Conservation (phyloP, 441 rosid species). For the Adansonia madagascariensis region DNA sequence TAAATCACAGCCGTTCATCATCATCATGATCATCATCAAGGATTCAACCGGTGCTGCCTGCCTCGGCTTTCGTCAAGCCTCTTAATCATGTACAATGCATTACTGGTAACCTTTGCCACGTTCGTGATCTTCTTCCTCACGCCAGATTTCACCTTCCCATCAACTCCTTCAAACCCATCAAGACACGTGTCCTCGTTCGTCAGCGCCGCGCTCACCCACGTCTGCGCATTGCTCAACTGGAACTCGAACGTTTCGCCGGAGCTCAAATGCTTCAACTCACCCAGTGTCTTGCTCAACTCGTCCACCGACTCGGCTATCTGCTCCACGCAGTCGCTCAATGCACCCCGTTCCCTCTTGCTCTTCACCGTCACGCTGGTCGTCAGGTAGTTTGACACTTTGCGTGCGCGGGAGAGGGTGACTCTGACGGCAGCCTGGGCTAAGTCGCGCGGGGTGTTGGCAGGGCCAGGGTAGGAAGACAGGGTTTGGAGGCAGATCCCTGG, state of each 20-base stretch:
- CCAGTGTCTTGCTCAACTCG: conserved; percentile 51
- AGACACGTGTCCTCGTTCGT: conserved; percentile 82
- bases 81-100: conserved; percentile 75
- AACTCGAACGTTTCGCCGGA: conserved; percentile 48
- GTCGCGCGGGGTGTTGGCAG: conserved; percentile 53
- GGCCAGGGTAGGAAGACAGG: conserved; percentile 63
- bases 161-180: conserved; percentile 62
- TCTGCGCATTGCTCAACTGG: conserved; percentile 76
- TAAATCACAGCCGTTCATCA: conserved; percentile 21
- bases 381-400: conserved; percentile 42
- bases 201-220: conserved; percentile 78
- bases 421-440: conserved; percentile 72
- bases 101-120: conserved; percentile 73
- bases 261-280: conserved; percentile 56
- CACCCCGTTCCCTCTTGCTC: conserved; percentile 46
- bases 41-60: conserved; percentile 28
- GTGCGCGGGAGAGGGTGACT: conserved; percentile 55
- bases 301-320: conserved; percentile 71
- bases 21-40: conserved; percentile 23
- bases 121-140: conserved; percentile 52
- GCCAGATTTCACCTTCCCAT: conserved; percentile 41
- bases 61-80: conserved; percentile 54
- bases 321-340: conserved; percentile 67
- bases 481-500: conserved; percentile 67
- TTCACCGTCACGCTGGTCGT: conserved; percentile 27